Evolutionary conservation across 306 rosid species (phyloP).

Genomic region (Vigna trinervia): DNA sequence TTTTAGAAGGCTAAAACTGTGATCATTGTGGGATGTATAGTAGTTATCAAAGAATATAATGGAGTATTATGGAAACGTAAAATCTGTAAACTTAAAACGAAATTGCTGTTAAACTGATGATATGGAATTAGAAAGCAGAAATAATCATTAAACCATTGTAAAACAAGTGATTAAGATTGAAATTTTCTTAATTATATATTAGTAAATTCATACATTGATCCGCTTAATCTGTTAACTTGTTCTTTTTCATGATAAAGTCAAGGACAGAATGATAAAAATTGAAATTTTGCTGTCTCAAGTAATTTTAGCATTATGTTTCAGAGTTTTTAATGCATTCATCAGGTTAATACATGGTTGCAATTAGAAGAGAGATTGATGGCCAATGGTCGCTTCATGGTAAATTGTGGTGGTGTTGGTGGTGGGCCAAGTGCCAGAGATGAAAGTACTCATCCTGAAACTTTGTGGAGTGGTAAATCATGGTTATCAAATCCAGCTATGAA

Average conservation of each 20-base stretch:
- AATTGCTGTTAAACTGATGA: constrained; percentile 9
- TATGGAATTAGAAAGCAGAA: constrained; percentile 2
- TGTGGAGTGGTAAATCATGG: constrained; percentile 59
- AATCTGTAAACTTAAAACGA: not conserved
- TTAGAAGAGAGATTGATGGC: constrained; percentile 67
- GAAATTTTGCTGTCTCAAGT: constrained; percentile 2
- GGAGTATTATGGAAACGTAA: not conserved
- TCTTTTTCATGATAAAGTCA: not conserved
- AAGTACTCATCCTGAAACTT: constrained; percentile 37
- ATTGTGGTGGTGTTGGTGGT: constrained; percentile 79
- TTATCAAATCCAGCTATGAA: constrained; percentile 61
- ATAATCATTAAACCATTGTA: not conserved
- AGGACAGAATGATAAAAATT: not conserved
- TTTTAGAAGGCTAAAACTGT: too few relatives aligned
- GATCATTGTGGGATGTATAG: too few relatives aligned
- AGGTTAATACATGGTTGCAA: constrained; percentile 81
- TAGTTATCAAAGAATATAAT: constrained; percentile 7
- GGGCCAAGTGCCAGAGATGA: constrained; percentile 48
- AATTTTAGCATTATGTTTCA: constrained; percentile 19
- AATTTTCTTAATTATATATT: not conserved
- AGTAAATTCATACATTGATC: not conserved
- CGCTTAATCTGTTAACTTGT: not conserved
- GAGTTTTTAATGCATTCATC: constrained; percentile 24
- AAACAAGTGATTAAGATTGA: not conserved
- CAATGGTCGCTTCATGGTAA: constrained; percentile 87